Percentiles rank a stretch among this genome's conserved stretches.
Conservation (phyloP, 805 yeast species). For the Brettanomyces anomalus region DNA sequence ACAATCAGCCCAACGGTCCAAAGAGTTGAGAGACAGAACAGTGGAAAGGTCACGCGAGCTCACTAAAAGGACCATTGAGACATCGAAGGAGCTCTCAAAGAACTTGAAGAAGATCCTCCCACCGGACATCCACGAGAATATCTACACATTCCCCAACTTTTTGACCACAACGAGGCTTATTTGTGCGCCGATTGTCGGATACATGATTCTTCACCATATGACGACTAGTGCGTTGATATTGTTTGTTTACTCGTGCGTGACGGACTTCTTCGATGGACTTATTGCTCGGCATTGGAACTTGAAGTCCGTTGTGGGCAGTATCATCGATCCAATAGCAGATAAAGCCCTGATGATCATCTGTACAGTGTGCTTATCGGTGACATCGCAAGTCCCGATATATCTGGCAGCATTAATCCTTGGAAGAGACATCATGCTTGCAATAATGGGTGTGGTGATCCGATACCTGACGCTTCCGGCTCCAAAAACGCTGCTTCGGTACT, state of each 20-base stretch:
- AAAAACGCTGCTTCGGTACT: slow-evolving; percentile 57
- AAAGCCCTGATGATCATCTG: slow-evolving; percentile 82
- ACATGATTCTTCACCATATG: slow-evolving; percentile 57
- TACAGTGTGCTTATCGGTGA: slow-evolving; percentile 64
- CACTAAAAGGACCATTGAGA: slow-evolving; percentile 8
- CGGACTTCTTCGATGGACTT: slow-evolving; percentile 88
- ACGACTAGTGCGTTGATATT: slow-evolving; percentile 57
- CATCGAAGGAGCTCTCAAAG: slow-evolving; percentile 13
- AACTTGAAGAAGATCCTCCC: slow-evolving; percentile 25
- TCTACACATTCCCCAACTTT: slow-evolving; percentile 80
- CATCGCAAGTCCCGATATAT: slow-evolving; percentile 61
- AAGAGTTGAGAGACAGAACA: slow-evolving; percentile 12
- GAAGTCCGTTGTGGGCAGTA: slow-evolving; percentile 78
- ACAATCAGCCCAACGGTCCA: slow-evolving; percentile 6
- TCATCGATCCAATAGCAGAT: slow-evolving; percentile 94
- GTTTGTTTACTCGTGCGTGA: slow-evolving; percentile 78
- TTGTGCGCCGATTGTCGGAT: slow-evolving; percentile 80
- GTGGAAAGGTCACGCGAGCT: slow-evolving; percentile 12
- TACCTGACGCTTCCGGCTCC: slow-evolving; percentile 70
- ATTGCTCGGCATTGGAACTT: slow-evolving; percentile 76
- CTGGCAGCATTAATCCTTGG: slow-evolving; percentile 70
- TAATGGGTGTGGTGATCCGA: slow-evolving; percentile 65
- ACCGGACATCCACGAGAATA: slow-evolving; percentile 39
- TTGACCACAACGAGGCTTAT: slow-evolving; percentile 75
- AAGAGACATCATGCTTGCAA: slow-evolving; percentile 65